Evolutionary conservation across 805 yeast genomes (phyloP).

Genomic region (Komagataella kurtzmanii): DNA sequence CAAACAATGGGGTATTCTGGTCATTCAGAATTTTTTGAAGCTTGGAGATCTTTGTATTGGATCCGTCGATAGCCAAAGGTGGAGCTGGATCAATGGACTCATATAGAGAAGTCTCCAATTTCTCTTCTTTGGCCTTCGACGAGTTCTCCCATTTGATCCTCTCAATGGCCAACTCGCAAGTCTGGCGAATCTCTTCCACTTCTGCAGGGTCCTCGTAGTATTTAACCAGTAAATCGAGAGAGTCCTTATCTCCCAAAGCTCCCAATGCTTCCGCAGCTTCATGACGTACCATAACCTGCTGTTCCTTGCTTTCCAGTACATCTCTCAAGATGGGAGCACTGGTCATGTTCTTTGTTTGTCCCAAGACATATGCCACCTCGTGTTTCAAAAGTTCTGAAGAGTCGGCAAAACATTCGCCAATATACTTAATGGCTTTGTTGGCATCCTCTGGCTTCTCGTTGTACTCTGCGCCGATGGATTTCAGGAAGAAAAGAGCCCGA

Average conservation of each 20-base stretch:
- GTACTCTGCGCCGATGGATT: slow-evolving; percentile 73
- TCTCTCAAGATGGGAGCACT: slow-evolving; percentile 68
- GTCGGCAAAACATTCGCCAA: slow-evolving; percentile 72
- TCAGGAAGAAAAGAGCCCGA: slow-evolving; percentile 86
- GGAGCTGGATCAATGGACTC: slow-evolving; percentile 97
- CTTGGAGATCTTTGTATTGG: slow-evolving; percentile 42
- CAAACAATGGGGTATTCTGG: slow-evolving; percentile 68
- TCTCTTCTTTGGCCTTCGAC: slow-evolving; percentile 49
- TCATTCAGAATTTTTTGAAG: slow-evolving; percentile 62
- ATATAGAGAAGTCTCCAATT: slow-evolving; percentile 63
- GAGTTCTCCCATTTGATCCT: slow-evolving; percentile 89
- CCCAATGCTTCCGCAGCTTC: slow-evolving; percentile 99
- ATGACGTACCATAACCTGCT: slow-evolving; percentile 95
- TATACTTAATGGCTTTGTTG: slow-evolving; percentile 59
- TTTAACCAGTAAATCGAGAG: slow-evolving; percentile 50
- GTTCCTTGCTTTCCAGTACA: slow-evolving; percentile 51
- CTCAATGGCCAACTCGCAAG: slow-evolving; percentile 94
- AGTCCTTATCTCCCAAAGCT: slow-evolving; percentile 75
- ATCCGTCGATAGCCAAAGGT: slow-evolving; percentile 54
- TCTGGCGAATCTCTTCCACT: slow-evolving; percentile 79
- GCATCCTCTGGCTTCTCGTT: slow-evolving; percentile 38
- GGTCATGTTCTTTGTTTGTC: slow-evolving; percentile 78
- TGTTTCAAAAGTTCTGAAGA: slow-evolving; percentile 86
- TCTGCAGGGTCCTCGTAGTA: slow-evolving; percentile 59
- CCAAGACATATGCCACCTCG: slow-evolving; percentile 94